phyloP scores from a whole-genome alignment of 2,329 filamentous ascomycete species.

The Leptographium flavum region DNA sequence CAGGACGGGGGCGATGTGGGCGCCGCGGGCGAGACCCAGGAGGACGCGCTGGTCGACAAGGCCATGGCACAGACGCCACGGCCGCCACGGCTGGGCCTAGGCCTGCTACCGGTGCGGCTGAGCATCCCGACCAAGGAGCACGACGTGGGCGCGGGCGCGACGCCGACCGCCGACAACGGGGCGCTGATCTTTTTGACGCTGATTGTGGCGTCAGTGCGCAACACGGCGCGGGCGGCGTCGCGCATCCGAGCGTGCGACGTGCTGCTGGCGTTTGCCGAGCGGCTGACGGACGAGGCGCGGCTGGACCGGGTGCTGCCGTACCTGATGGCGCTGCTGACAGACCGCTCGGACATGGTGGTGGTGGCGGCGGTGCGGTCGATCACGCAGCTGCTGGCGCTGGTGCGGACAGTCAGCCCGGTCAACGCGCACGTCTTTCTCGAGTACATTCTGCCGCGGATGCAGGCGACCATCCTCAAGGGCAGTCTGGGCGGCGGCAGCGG shows the following conservation, averaged over 20 bases:
- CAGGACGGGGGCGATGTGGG: conserved; percentile 33
- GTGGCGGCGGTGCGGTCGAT: conserved; percentile 75
- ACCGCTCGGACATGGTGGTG: conserved; percentile 71
- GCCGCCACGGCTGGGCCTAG: conserved; percentile 35
- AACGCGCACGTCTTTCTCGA: conserved; percentile 57
- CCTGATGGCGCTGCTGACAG: conserved; percentile 66
- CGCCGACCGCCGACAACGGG: conserved; percentile 64
- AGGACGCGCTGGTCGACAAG: not conserved
- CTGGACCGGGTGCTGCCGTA: conserved; percentile 88
- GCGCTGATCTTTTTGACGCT: conserved; percentile 85
- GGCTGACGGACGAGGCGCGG: conserved; percentile 88
- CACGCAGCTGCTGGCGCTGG: conserved; percentile 75
- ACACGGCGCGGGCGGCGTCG: conserved; percentile 77
- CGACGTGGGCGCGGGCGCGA: conserved; percentile 43
- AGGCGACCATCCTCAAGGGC: conserved; percentile 33
- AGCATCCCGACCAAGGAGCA: conserved; percentile 79
- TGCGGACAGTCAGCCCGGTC: conserved; percentile 71
- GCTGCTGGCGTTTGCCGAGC: conserved; percentile 78
- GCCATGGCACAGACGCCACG: not conserved
- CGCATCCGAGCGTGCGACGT: conserved; percentile 83
- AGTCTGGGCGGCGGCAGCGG: conserved; percentile 19
- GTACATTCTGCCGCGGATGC: conserved; percentile 52
- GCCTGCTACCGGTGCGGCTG: conserved; percentile 66
- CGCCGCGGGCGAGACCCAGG: not conserved
- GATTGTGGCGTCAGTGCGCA: conserved; percentile 76